Conservation (phyloP, 1,284 basidiomycete species). For the Pholiota adiposa region DNA sequence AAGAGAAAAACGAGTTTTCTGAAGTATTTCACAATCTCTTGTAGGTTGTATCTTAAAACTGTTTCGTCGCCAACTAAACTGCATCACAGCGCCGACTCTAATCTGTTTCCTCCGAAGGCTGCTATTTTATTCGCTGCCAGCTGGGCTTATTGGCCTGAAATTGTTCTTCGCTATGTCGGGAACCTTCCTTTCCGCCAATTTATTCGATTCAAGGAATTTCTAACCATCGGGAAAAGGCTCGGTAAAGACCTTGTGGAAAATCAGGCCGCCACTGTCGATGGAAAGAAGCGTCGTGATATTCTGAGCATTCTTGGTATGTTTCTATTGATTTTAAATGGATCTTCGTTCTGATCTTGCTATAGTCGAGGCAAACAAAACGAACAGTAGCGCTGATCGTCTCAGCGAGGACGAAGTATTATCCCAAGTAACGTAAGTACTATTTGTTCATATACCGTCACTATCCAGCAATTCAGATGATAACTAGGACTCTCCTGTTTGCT, state of each 20-base stretch:
- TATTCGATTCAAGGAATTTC: slow-evolving; percentile 8
- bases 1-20: slow-evolving; percentile 12
- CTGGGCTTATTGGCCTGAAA: slow-evolving; percentile 15
- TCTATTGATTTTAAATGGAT: background rate
- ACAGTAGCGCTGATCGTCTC: slow-evolving; percentile 5
- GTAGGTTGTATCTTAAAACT: too few species aligned
- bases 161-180: slow-evolving; percentile 3
- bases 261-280: slow-evolving; percentile 1
- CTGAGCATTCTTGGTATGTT: slow-evolving; percentile 10
- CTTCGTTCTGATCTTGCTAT: background rate
- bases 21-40: slow-evolving; percentile 13
- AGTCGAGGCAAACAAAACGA: slow-evolving; percentile 9
- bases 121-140: slow-evolving; percentile 14
- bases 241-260: slow-evolving; percentile 10
- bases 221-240: slow-evolving; percentile 8
- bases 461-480: background rate
- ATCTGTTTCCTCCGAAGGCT: slow-evolving; percentile 7
- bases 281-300: slow-evolving; percentile 10
- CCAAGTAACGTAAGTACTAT: slow-evolving; percentile 9
- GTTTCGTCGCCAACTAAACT: too few species aligned
- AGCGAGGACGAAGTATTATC: slow-evolving; percentile 14
- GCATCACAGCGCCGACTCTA: slow-evolving; percentile 11
- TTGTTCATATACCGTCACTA: too few species aligned
- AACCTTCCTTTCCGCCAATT: slow-evolving; percentile 15
- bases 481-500: slow-evolving; percentile 11